Conservation (phyloP, 2,329 filamentous ascomycete genomes). For the Fusarium coicis region DNA sequence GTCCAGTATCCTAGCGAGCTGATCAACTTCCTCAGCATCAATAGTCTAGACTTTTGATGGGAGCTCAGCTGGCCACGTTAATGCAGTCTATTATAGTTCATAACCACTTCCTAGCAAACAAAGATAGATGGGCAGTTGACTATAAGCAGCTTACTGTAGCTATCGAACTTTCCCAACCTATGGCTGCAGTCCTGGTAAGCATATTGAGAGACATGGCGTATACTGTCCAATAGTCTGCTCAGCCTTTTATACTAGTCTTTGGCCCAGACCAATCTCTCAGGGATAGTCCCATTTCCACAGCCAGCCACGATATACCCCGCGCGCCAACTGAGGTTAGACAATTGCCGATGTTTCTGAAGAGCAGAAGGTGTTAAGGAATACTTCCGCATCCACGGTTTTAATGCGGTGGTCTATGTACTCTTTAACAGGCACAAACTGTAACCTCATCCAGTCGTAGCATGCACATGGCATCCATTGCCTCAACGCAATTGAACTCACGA, state of each 20-base stretch:
- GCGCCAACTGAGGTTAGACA: neutral
- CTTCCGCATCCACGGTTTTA: rapidly evolving
- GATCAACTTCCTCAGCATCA: too few species aligned
- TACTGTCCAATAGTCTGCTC: neutral
- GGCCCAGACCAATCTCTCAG: neutral
- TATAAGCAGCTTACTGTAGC: neutral
- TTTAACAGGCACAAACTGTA: rapidly evolving
- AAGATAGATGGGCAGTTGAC: too few species aligned
- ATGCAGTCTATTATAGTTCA: neutral
- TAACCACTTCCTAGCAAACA: rapidly evolving
- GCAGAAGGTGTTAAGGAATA: rapidly evolving
- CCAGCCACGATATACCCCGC: neutral
- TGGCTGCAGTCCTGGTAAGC: neutral
- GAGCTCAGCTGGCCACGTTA: neutral
- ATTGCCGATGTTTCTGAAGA: neutral
- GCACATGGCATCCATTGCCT: neutral
- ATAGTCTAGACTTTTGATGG: neutral
- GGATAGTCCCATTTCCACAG: neutral
- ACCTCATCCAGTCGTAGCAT: rapidly evolving
- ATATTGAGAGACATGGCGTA: neutral
- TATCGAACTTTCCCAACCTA: neutral
- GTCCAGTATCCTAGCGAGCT: too few species aligned
- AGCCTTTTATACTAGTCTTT: neutral
- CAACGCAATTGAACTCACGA: rapidly evolving
- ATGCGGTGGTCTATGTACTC: neutral